Base-by-base conservation (phyloP, 2,329 filamentous ascomycete species). In the Ophioceras dolichostomum region DNA sequence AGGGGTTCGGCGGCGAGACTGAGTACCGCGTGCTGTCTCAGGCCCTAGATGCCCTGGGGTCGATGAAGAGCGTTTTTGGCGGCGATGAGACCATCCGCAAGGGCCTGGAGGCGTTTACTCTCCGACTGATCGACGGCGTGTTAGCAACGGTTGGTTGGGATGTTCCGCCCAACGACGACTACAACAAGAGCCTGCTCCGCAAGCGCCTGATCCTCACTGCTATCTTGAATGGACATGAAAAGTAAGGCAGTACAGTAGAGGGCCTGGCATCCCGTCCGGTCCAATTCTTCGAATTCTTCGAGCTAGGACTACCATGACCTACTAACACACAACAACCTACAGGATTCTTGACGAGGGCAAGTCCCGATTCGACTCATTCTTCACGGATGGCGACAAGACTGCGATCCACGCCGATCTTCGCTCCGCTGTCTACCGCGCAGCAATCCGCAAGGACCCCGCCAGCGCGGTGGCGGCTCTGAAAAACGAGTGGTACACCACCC, bases 11-110 rank as follows among this genome's bases (percentile, higher is more conserved):
- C 42, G 65, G 72, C 36, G 91, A 98, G 61, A 71, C 71, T 1
- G 86, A 89, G 56, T 88, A 87, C 50, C 71, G 94, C 34, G 89
- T 96, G 5, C 93, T 91, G 83, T 78, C 76, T 40, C 85, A 94
- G 55, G 78, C 94, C 22, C 67, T 93, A 7, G 77, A 80, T 45
- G 83, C 83, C 4, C 63, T 96, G 19, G 72, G 65, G 39, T 79
- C 78, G 38, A 72, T 95, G 42, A 85, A 86, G 56, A 82, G 81
- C n/a, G 76, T 94, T 37, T 96, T 96, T 53, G 73, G 79, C 17
- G 79, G 82, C 33, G 82, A 91, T 44, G 73, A 81, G 39, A 62
- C 73, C 36, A 73, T 91, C 43, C 76, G 79, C 49, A 68, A 73
- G 36, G 85, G 77, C 1, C 62, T 98, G 43, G 79, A 83, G 56